Evolutionary conservation across 352 stramenopile species (phyloP), one percentile per base, ranked within the genome.

Genomic region (Pythium rhizo-oryzae): DNA sequence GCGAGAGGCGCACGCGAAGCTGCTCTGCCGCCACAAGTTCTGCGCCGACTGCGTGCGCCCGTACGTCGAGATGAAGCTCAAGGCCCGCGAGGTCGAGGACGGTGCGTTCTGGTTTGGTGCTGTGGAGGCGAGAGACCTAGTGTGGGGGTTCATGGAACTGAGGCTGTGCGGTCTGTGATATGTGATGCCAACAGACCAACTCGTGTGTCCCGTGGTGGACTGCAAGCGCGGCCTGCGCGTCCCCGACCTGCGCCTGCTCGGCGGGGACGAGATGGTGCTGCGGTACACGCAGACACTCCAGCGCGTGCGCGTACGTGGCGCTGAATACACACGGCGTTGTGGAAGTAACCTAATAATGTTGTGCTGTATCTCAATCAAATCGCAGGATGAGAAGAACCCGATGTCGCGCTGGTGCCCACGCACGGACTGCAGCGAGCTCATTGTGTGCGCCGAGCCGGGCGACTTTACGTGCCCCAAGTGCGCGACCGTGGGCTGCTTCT

Each of bases 311-410:
- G 83, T 91, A 76, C 50, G 81, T 76, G 9, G n/a, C n/a, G n/a
- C n/a, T n/a, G n/a, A n/a, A n/a, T n/a, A n/a, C n/a, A n/a, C n/a
- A n/a, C n/a, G n/a, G n/a, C n/a, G n/a, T n/a, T n/a, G n/a, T n/a
- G n/a, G n/a, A n/a, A n/a, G n/a, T 39, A 23, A 16, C 18, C 25
- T 58, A n/a, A 18, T 8, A n/a, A n/a, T n/a, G 28, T 61, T 25
- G 24, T 56, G 13, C 19, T 19, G 5, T 16, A 18, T 13, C 24
- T 12, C 35, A 0, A 30, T 4, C 21, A 21, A 51, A 50, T 8
- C 13, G n/a, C 53, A 91, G 83, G 81, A 90, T 33, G 82, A 92
- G 61, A 87, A 89, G 62, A 90, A 91, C 50, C 84, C 84, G n/a
- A 89, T 74, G 65, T 81, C 82, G 52, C 65, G 84, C 18, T 92